Percentiles rank a stretch among this genome's conserved stretches.
These are phyloP conservation scores for Mycena venus DNA, from an alignment of 768 basidiomycete species.

Conservation along the genomic window DNA sequence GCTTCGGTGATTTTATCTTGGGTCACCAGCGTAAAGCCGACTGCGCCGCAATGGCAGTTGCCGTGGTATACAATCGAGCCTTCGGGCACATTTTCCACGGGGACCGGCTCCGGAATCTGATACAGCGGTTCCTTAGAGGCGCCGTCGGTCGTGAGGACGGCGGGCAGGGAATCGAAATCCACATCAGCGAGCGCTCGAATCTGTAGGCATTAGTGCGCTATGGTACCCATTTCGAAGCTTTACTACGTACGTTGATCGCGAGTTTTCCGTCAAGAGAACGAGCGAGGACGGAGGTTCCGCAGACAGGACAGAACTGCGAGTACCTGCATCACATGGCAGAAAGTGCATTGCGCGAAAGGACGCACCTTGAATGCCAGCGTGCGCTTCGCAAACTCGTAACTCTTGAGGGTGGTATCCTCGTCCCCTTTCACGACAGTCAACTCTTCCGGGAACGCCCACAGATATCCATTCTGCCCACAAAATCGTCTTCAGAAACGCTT, in stretches of 20 bases:
- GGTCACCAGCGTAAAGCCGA: constrained; percentile 4
- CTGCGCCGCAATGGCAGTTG: constrained; percentile 31
- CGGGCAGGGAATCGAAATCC: background rate
- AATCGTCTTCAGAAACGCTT: background rate
- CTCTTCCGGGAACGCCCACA: constrained; percentile 11
- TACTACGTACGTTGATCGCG: constrained; percentile 5
- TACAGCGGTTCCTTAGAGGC: background rate
- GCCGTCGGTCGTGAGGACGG: background rate
- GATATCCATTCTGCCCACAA: constrained; percentile 13
- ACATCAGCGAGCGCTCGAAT: constrained; percentile 1
- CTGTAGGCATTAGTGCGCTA: background rate
- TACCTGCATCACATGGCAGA: background rate
- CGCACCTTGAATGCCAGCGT: constrained; percentile 16
- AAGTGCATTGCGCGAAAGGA: too few species aligned
- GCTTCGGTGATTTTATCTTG: background rate
- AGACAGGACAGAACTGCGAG: constrained; percentile 22
- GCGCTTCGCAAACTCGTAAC: constrained; percentile 17
- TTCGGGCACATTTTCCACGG: background rate
- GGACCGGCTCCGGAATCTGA: constrained; percentile 5
- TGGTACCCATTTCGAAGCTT: background rate
- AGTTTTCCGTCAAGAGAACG: background rate
- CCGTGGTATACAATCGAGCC: constrained; percentile 13
- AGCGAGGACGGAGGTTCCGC: constrained; percentile 19
- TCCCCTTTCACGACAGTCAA: constrained; percentile 24
- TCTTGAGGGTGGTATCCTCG: constrained; percentile 12